Percentiles rank a stretch among this genome's conserved stretches.
Conservation (phyloP, 2,329 filamentous ascomycete genomes). For the Aspergillus jensenii region DNA sequence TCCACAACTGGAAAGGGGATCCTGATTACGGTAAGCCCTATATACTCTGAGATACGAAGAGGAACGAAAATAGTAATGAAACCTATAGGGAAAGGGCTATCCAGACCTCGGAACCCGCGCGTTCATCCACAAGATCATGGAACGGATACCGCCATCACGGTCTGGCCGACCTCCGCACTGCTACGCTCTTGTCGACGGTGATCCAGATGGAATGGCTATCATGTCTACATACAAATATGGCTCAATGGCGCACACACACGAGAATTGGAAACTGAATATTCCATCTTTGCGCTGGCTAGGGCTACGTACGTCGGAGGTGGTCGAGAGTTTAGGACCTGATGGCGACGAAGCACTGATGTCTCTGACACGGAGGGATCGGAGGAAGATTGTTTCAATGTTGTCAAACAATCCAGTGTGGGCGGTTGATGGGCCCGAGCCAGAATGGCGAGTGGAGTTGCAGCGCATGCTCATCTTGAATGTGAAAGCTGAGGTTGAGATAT, state of each 20-base stretch:
- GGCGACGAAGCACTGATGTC: slow-evolving; percentile 39
- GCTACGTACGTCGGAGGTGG: slow-evolving; percentile 45
- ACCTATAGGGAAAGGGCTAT: slow-evolving; percentile 61
- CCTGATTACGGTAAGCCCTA: slow-evolving; percentile 53
- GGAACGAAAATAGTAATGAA: neutral
- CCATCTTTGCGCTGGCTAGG: slow-evolving; percentile 59
- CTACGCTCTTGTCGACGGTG: slow-evolving; percentile 58
- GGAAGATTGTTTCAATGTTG: slow-evolving; percentile 56
- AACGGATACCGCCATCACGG: slow-evolving; percentile 21
- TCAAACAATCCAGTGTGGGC: slow-evolving; percentile 42
- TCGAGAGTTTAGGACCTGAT: slow-evolving; percentile 25
- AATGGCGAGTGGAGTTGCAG: slow-evolving; percentile 56
- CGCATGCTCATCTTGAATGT: slow-evolving; percentile 61
- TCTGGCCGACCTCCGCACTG: slow-evolving; percentile 39
- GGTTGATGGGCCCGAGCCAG: slow-evolving; percentile 44
- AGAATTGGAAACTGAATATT: slow-evolving; percentile 49
- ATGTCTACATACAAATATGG: slow-evolving; percentile 64
- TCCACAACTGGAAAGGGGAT: slow-evolving; percentile 48
- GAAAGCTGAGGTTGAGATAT: slow-evolving; percentile 62
- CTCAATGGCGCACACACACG: slow-evolving; percentile 55
- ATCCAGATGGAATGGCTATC: slow-evolving; percentile 64
- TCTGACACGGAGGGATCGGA: slow-evolving; percentile 55
- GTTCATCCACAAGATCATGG: slow-evolving; percentile 51
- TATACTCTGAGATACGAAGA: neutral
- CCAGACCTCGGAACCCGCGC: slow-evolving; percentile 59